These are phyloP conservation scores for Russula earlei DNA, from an alignment of 768 basidiomycete genomes.

Conservation along the genomic window DNA sequence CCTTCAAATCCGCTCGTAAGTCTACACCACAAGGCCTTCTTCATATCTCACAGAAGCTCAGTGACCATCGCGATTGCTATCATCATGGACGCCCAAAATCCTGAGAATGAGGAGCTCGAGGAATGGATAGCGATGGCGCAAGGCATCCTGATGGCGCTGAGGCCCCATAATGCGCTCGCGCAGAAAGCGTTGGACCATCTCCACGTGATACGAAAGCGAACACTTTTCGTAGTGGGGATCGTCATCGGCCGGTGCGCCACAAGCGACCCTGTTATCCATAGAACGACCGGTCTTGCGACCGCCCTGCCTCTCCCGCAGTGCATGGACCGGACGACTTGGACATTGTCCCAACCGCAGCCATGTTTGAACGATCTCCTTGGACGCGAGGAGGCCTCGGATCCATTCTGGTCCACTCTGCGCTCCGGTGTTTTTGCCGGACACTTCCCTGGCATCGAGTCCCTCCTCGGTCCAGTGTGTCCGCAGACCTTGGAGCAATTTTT, in stretches of 20 bases:
- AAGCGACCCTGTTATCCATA: neutral
- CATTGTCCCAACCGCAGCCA: conserved; percentile 15
- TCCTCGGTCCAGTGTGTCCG: conserved; percentile 15
- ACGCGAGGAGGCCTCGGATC: conserved; percentile 10
- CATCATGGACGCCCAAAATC: conserved; percentile 21
- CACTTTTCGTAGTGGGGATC: conserved; percentile 11
- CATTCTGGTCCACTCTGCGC: conserved; percentile 15
- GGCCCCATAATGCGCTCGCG: conserved; percentile 16
- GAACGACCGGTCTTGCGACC: neutral
- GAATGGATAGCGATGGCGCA: conserved; percentile 22
- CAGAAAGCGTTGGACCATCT: conserved; percentile 18
- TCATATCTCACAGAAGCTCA: neutral
- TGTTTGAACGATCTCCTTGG: conserved; percentile 19
- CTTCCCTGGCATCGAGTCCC: conserved; percentile 23
- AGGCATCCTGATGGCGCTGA: conserved; percentile 10
- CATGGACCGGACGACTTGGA: conserved; percentile 16
- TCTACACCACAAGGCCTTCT: neutral
- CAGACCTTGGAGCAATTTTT: conserved; percentile 21
- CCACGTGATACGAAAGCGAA: conserved; percentile 20
- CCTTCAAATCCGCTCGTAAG: conserved; percentile 20
- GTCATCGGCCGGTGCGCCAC: conserved; percentile 5
- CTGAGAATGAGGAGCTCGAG: conserved; percentile 22
- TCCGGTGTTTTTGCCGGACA: conserved; percentile 19
- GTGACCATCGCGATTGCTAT: conserved; percentile 22
- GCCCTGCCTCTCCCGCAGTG: conserved; percentile 11